Percentiles rank a stretch among this genome's conserved stretches.
phyloP scores from a whole-genome alignment of 1,139 yeast species.

The Kodamaea ohmeri region DNA sequence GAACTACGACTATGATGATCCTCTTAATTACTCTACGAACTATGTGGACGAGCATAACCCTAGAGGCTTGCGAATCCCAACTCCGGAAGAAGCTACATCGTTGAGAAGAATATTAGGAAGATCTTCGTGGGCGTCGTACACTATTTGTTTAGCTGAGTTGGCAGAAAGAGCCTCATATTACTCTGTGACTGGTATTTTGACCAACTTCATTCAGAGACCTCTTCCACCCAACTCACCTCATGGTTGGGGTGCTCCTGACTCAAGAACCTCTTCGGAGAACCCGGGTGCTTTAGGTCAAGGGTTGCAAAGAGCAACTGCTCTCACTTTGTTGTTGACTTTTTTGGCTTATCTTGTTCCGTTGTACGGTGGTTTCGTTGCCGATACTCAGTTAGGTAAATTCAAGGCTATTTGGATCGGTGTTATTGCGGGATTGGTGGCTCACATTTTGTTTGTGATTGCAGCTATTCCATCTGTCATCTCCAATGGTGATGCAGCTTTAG shows the following conservation, averaged over 20 bases:
- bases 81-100: constrained; percentile 15
- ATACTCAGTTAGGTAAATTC: constrained; percentile 21
- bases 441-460: constrained; percentile 23
- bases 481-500: constrained; percentile 19
- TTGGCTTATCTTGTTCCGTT: constrained; percentile 24
- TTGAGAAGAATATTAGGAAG: constrained; percentile 21
- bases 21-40: constrained; percentile 19
- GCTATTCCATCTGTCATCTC: constrained; percentile 20
- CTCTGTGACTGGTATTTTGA: constrained; percentile 19
- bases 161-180: constrained; percentile 26
- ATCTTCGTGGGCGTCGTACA: constrained; percentile 18
- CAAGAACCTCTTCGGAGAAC: constrained; percentile 12
- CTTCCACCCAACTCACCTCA: constrained; percentile 18
- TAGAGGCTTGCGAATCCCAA: constrained; percentile 21
- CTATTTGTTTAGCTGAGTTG: constrained; percentile 22
- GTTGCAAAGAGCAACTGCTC: constrained; percentile 19
- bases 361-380: constrained; percentile 24
- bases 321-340: constrained; percentile 21
- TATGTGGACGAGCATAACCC: constrained; percentile 22
- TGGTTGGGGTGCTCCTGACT: constrained; percentile 18
- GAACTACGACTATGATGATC: constrained; percentile 18
- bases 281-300: constrained; percentile 25
- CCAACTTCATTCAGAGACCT: constrained; percentile 24
- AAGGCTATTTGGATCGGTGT: constrained; percentile 25
- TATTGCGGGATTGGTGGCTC: constrained; percentile 24